Percentiles rank a stretch among this genome's conserved stretches.
These are phyloP conservation scores for Phytophthora fragariaefolia DNA, from an alignment of 352 stramenopile genomes.

Conservation along the genomic window DNA sequence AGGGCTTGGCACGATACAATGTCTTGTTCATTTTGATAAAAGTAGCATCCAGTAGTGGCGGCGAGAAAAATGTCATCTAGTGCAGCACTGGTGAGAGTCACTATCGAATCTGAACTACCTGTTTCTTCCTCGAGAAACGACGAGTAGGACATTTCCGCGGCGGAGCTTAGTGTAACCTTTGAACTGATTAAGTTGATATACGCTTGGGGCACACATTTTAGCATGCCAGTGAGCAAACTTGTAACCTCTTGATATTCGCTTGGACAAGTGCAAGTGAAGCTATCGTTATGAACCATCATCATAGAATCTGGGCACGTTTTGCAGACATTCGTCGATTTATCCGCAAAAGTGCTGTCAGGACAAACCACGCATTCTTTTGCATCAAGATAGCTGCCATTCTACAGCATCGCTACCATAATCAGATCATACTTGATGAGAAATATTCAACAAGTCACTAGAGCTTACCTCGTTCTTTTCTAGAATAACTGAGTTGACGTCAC, in stretches of 20 bases:
- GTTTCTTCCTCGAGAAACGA: slow-evolving; percentile 51
- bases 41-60: slow-evolving; percentile 86
- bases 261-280: slow-evolving; percentile 62
- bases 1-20: slow-evolving; percentile 88
- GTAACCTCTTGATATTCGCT: slow-evolving; percentile 60
- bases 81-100: slow-evolving; percentile 61
- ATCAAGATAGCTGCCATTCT: slow-evolving; percentile 59
- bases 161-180: slow-evolving; percentile 51
- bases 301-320: slow-evolving; percentile 70
- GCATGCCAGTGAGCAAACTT: slow-evolving; percentile 42
- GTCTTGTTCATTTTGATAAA: slow-evolving; percentile 75
- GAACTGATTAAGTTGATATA: slow-evolving; percentile 59
- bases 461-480: slow-evolving; percentile 58
- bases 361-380: slow-evolving; percentile 74
- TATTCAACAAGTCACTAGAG: neutral
- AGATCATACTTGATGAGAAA: neutral
- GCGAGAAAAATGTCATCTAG: slow-evolving; percentile 84
- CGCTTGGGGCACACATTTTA: slow-evolving; percentile 52
- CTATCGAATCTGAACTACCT: slow-evolving; percentile 26
- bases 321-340: slow-evolving; percentile 57
- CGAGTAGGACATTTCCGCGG: slow-evolving; percentile 47
- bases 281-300: slow-evolving; percentile 67
- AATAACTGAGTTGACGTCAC: slow-evolving; percentile 50
- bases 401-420: slow-evolving; percentile 8
- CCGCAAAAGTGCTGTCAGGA: slow-evolving; percentile 43